Base-by-base conservation (phyloP, 352 stramenopile genomes). In the Pythium sukuiense region DNA sequence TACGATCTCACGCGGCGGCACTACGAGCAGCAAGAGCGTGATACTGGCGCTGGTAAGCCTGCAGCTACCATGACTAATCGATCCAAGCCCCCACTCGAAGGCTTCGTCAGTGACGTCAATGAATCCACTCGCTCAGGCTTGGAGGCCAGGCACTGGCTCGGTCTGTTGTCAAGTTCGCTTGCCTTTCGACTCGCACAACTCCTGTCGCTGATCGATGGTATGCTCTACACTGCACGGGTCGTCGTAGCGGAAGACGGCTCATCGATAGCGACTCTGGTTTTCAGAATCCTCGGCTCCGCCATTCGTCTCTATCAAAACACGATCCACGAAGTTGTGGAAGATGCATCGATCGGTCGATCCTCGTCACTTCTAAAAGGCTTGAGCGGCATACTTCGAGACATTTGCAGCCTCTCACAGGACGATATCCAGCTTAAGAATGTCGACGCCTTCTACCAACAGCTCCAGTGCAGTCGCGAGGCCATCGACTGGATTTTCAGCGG, bases 101-200 rank as follows among this genome's bases (percentile, higher is more conserved):
- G 49, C 26, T n/a, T 67, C n/a, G 16, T 67, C 9, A 5, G 13
- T 20, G 61, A 67, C 59, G 49, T 59, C 26, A 33, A 56, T 14
- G 18, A 27, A 18, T 61, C 80, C 13, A 57, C 69, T 29, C 55
- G 45, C 6, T 76, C 61, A 12, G 72, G 57, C 46, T 54, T 59
- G 6, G 80, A 74, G 32, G 49, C n/a, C 3, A 43, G 79, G 3
- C 67, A 73, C 3, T 59, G 60, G 48, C 48, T 81, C 26, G 55
- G 48, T 1, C 16, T 59, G 0, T 41, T 68, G 11, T 48, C 30
- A 1, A 45, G 41, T 2, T 45, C 61, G 8, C 5, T 33, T 1
- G 45, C 55, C 16, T 63, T 58, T n/a, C 43, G 55, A 11, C 62
- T 69, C 24, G 26, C 35, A 3, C 14, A 30, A 18, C 13, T 63